phyloP scores from a whole-genome alignment of 192 early-diverging fungal genomes.

The Coemansia sp. region DNA sequence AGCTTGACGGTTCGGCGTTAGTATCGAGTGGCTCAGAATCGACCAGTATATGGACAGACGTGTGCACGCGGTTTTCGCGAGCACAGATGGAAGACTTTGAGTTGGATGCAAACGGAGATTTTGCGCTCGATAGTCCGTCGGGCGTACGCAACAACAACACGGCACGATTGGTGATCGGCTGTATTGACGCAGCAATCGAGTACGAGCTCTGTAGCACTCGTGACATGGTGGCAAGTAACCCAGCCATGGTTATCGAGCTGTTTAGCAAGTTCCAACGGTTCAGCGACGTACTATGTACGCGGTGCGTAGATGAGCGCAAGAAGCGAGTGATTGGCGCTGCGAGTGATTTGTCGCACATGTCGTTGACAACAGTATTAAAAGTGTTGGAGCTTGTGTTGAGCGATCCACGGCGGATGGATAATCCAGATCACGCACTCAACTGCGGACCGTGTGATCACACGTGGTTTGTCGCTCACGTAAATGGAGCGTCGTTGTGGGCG shows the following conservation, averaged over 20 bases:
- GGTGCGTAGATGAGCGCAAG: constrained; percentile 34
- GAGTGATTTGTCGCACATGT: constrained; percentile 27
- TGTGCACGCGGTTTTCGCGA: constrained; percentile 52
- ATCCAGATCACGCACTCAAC: constrained; percentile 16
- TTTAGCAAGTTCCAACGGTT: constrained; percentile 29
- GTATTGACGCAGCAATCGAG: constrained; percentile 58
- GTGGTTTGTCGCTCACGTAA: constrained; percentile 8
- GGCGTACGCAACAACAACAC: constrained; percentile 61
- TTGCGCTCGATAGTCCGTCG: constrained; percentile 52
- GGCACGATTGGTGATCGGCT: constrained; percentile 56
- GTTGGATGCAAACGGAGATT: constrained; percentile 65
- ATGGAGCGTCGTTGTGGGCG: constrained; percentile 15
- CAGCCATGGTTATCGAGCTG: constrained; percentile 25
- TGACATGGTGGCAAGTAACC: not conserved
- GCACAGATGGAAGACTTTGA: constrained; percentile 68
- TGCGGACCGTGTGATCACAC: not conserved
- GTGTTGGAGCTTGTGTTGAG: constrained; percentile 26
- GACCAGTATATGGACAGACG: constrained; percentile 12
- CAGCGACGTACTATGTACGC: constrained; percentile 26
- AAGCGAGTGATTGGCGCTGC: constrained; percentile 12
- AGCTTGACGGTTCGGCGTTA: not conserved
- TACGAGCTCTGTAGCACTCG: constrained; percentile 25
- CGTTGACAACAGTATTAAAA: constrained; percentile 4
- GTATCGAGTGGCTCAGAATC: not conserved
- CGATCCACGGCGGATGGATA: constrained; percentile 7